phyloP scores from a whole-genome alignment of 495 filamentous ascomycete genomes.

The Tuber calosporum region DNA sequence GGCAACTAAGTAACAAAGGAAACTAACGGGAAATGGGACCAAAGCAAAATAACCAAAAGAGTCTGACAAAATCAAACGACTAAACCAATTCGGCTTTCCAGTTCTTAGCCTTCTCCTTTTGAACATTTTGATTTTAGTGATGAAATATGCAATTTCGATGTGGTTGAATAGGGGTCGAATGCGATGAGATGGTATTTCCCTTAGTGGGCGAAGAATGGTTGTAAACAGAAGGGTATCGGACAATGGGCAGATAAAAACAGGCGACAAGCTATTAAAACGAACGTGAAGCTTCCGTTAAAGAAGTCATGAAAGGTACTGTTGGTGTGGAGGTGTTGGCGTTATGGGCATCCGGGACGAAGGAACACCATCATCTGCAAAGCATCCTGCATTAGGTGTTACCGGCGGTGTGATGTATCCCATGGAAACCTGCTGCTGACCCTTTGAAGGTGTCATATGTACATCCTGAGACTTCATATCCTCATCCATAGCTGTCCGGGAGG shows the following conservation, averaged over 20 bases:
- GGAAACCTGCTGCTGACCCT: constrained; percentile 60
- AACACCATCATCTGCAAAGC: constrained; percentile 47
- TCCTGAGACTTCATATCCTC: constrained; percentile 42
- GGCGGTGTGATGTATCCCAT: constrained; percentile 89
- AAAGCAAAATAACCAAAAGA: constrained; percentile 32
- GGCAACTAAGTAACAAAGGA: constrained; percentile 36
- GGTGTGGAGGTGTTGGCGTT: constrained; percentile 31
- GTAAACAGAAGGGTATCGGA: not conserved
- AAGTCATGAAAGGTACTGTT: constrained; percentile 33
- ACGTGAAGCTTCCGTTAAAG: constrained; percentile 14
- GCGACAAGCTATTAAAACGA: constrained; percentile 23
- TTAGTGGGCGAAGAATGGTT: not conserved
- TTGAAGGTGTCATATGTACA: constrained; percentile 70
- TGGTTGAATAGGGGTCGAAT: constrained; percentile 11
- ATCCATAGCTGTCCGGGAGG: constrained; percentile 50
- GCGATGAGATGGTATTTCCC: not conserved
- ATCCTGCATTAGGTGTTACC: constrained; percentile 82
- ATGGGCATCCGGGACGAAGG: constrained; percentile 31
- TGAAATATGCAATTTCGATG: constrained; percentile 35
- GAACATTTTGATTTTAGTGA: constrained; percentile 37
- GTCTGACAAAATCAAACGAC: constrained; percentile 25
- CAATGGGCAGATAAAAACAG: constrained; percentile 15
- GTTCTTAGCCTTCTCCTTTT: constrained; percentile 34
- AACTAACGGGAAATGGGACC: constrained; percentile 34
- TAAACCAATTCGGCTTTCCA: constrained; percentile 29